These are phyloP conservation scores for Fraxinus americana DNA, from an alignment of 257 asterid species.

Conservation along the genomic window DNA sequence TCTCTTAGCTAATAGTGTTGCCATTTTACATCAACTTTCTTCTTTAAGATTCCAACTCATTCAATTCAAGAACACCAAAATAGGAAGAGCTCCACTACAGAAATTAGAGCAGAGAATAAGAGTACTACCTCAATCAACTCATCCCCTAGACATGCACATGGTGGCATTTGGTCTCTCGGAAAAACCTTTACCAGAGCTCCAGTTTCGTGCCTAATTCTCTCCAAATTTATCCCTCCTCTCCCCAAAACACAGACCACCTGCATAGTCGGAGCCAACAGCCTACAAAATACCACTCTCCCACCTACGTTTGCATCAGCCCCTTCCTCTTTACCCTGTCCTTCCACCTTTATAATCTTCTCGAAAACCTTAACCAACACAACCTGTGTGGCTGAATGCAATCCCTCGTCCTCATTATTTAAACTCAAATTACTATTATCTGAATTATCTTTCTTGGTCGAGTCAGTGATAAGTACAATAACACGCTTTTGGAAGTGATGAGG, in stretches of 20 bases:
- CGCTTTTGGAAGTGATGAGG: conserved; percentile 20
- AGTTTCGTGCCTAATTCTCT: conserved; percentile 21
- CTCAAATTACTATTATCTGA: conserved; percentile 12
- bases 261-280: conserved; percentile 26
- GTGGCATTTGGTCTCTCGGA: conserved; percentile 23
- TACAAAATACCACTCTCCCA: conserved; percentile 24
- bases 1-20: background rate
- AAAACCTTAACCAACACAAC: conserved; percentile 25
- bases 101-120: background rate
- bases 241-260: conserved; percentile 21
- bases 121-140: conserved; percentile 28
- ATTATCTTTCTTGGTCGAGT: conserved; percentile 20
- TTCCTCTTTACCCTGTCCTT: conserved; percentile 23
- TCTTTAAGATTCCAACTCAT: background rate
- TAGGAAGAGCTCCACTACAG: background rate
- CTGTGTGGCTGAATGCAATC: conserved; percentile 22
- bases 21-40: background rate
- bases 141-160: conserved; percentile 24
- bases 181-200: conserved; percentile 30
- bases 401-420: background rate
- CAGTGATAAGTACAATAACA: conserved; percentile 19
- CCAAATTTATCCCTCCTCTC: conserved; percentile 27
- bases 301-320: conserved; percentile 1
- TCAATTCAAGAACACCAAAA: conserved; percentile 2
- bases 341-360: conserved; percentile 27